These are phyloP conservation scores for Oldenlandia corymbosa DNA, from an alignment of 257 asterid species.

Conservation along the genomic window DNA sequence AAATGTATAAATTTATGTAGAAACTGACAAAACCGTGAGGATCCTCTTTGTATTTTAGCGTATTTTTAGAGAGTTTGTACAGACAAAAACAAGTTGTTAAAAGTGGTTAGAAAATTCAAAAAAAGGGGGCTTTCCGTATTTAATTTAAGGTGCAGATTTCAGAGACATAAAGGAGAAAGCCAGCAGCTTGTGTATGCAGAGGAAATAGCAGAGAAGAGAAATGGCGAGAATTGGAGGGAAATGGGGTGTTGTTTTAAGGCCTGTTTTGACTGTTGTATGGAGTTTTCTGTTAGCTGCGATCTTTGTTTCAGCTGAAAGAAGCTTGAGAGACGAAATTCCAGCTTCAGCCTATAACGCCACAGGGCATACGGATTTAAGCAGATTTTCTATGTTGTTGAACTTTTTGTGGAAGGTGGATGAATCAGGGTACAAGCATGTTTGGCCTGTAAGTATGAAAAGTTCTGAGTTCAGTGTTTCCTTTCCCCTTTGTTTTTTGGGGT, in stretches of 20 bases:
- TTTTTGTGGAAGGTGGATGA: constrained; percentile 60
- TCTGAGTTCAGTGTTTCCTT: neutral
- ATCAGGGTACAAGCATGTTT: constrained; percentile 82
- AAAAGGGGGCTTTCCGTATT: neutral
- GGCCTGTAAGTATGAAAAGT: constrained; percentile 73
- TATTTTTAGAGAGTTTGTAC: neutral
- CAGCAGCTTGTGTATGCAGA: neutral
- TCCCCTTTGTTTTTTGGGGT: neutral
- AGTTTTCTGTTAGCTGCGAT: constrained; percentile 69
- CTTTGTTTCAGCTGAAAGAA: constrained; percentile 83
- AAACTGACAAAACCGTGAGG: neutral
- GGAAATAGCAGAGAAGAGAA: neutral
- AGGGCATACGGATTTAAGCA: constrained; percentile 35
- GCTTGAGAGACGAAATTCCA: constrained; percentile 42
- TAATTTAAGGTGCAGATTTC: neutral
- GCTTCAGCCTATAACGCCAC: constrained; percentile 23
- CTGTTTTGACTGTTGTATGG: constrained; percentile 54
- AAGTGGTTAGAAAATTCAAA: too few species aligned
- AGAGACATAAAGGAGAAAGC: neutral
- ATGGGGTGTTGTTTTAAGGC: constrained; percentile 61
- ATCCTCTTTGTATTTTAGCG: neutral
- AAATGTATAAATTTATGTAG: neutral
- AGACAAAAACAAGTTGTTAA: neutral
- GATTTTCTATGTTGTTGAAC: constrained; percentile 30
- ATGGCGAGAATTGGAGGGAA: constrained; percentile 54